Conservation (phyloP, 2,329 filamentous ascomycete genomes). For the Exophiala sp. region DNA sequence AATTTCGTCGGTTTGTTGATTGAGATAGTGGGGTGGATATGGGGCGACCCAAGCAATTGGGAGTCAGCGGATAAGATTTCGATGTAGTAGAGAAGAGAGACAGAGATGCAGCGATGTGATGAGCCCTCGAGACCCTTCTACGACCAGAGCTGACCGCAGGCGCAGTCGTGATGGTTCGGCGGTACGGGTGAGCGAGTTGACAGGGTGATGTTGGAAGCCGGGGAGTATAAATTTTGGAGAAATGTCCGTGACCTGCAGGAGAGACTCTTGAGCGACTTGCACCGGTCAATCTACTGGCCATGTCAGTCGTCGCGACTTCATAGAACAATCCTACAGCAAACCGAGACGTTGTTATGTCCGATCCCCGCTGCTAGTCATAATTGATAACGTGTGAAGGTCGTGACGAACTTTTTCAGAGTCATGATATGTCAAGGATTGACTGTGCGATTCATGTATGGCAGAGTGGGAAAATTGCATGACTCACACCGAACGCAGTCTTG, state of each 20-base stretch:
- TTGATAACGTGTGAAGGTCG: slow-evolving; percentile 11
- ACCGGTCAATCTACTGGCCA: slow-evolving; percentile 23
- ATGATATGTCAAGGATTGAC: slow-evolving; percentile 6
- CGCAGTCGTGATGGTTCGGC: slow-evolving; percentile 4
- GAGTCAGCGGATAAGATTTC: background rate
- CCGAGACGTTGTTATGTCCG: slow-evolving; percentile 7
- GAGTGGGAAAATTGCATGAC: slow-evolving; percentile 5
- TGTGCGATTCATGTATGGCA: slow-evolving; percentile 4
- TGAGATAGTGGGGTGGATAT: slow-evolving; percentile 25
- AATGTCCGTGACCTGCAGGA: slow-evolving; percentile 11
- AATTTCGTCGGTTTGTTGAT: slow-evolving; percentile 28
- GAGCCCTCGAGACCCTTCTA: background rate
- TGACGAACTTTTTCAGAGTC: slow-evolving; percentile 6
- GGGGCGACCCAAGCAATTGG: background rate
- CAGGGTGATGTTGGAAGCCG: slow-evolving; percentile 16
- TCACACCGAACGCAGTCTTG: slow-evolving; percentile 7
- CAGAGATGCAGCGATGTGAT: slow-evolving; percentile 4
- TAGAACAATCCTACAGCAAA: slow-evolving; percentile 5
- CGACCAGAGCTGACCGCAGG: slow-evolving; percentile 9
- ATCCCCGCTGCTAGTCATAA: slow-evolving; percentile 4
- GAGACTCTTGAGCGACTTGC: slow-evolving; percentile 7
- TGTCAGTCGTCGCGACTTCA: slow-evolving; percentile 11
- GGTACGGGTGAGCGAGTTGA: slow-evolving; percentile 2
- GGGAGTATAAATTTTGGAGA: slow-evolving; percentile 16
- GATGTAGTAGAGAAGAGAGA: background rate